Base-by-base conservation (phyloP, 1,139 yeast species). In the Candida glucosophila region DNA sequence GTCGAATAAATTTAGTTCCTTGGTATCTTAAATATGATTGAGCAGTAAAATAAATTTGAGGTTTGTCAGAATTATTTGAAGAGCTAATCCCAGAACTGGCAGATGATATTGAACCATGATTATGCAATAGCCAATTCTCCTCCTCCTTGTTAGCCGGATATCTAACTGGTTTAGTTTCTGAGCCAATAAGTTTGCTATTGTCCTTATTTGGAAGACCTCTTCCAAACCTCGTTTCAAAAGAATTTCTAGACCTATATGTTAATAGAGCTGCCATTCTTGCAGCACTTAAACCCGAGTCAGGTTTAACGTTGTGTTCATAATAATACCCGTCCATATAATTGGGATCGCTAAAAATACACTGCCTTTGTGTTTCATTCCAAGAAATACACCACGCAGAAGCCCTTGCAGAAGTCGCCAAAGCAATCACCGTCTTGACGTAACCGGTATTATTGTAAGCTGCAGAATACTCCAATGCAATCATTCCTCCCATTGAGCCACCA, bases 401-500 rank as follows among this genome's bases (percentile, higher is more conserved):
- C 43, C 93, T 66, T 0, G 97, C 96, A 22, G 93, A 76, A 0
- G 98, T 88, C 2, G 98, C 98, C 30, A 90, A 58, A 0, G 96
- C 93, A 13, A 90, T 77, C 14, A 83, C 64, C 19, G 73, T 59
- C 32, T 69, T 68, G 12, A 90, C 94, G 44, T 74, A 90, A 3
- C 63, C 68, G 2, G 67, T 55, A n/a, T 83, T 80, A 38, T 72
- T 80, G 44, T 73, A 80, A 3, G 80, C 76, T 44, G 67, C 52
- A 8, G 66, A 61, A 66, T 88, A 90, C 49, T 90, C 98, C 37
- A 90, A 57, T 0, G 90, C 88, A 27, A 86, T 58, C 98, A 90
- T 90, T n/a, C 98, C 98, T 19, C 98, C 98, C 98, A 90, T 90
- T 15, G 97, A 88, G 0, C 98, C 98, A 16, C 98, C 98, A 30